phyloP scores from a whole-genome alignment of 352 stramenopile species.

The Phytophthora boehmeriae region DNA sequence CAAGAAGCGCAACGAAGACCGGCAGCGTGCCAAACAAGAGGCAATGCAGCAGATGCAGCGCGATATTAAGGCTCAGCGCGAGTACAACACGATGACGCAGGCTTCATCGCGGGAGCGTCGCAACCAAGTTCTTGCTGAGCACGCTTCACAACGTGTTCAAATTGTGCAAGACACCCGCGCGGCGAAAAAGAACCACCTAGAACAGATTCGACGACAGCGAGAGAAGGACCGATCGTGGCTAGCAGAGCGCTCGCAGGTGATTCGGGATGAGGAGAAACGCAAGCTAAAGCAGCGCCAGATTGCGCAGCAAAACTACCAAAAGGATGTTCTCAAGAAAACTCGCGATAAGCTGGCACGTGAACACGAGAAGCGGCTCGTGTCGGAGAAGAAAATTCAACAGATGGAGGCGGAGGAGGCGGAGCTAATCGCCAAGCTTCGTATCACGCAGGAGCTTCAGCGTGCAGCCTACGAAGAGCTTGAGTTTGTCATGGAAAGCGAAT shows the following conservation, averaged over 20 bases:
- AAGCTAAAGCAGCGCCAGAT: constrained; percentile 47
- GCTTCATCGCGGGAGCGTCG: constrained; percentile 44
- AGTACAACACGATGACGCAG: constrained; percentile 59
- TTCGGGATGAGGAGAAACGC: constrained; percentile 52
- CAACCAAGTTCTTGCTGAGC: constrained; percentile 47
- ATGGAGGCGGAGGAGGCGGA: constrained; percentile 69
- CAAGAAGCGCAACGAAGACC: constrained; percentile 65
- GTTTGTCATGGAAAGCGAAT: constrained; percentile 62
- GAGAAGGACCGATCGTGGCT: constrained; percentile 46
- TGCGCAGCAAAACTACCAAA: constrained; percentile 55
- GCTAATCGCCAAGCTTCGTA: constrained; percentile 63
- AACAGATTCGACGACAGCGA: constrained; percentile 48
- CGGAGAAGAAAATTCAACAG: constrained; percentile 64
- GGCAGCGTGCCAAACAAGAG: constrained; percentile 55
- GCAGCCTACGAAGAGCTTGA: constrained; percentile 71
- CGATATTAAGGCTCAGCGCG: constrained; percentile 55
- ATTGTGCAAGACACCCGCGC: constrained; percentile 58
- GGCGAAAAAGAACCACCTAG: constrained; percentile 47
- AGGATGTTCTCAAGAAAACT: constrained; percentile 51
- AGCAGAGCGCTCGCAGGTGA: constrained; percentile 54
- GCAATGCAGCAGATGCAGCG: constrained; percentile 55
- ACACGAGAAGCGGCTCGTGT: constrained; percentile 57
- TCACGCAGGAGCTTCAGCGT: constrained; percentile 72
- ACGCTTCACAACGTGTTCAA: constrained; percentile 50
- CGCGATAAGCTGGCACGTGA: constrained; percentile 56